Evolutionary conservation across 371 early-diverging fungal species (phyloP).

Genomic region (Apophysomyces ossiformis): DNA sequence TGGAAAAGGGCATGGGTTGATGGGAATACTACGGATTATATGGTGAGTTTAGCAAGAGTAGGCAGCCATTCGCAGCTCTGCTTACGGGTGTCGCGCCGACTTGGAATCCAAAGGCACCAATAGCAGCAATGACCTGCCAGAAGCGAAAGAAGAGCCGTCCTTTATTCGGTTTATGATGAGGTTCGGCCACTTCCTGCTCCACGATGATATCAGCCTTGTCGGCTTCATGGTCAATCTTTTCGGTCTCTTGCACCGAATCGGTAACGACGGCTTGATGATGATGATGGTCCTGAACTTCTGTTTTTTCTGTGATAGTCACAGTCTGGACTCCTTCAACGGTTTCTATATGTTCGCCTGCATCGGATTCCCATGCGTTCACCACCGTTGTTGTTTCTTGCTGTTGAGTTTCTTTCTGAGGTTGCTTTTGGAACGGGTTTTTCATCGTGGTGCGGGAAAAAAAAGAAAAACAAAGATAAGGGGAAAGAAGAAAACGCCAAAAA

Average conservation of each 20-base stretch:
- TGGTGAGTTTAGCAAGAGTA: not conserved
- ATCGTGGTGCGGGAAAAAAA: not conserved
- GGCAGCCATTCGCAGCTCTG: not conserved
- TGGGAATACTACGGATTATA: conserved; percentile 20
- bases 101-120: conserved; percentile 47
- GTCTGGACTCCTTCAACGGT: not conserved
- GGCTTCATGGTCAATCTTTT: conserved; percentile 19
- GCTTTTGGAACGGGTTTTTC: conserved; percentile 1
- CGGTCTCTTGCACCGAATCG: conserved; percentile 13
- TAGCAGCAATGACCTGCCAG: conserved; percentile 37
- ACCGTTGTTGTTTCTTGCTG: not conserved
- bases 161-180: conserved; percentile 17
- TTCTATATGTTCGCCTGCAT: not conserved
- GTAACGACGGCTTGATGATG: not conserved
- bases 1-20: conserved; percentile 23
- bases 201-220: conserved; percentile 16
- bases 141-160: conserved; percentile 26
- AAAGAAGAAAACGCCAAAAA: not conserved
- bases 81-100: conserved; percentile 43
- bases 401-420: not conserved
- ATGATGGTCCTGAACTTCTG: not conserved
- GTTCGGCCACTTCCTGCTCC: not conserved
- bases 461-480: not conserved
- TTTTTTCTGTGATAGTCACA: not conserved
- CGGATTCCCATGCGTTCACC: conserved; percentile 19